Base-by-base conservation (phyloP, 2,329 filamentous ascomycete genomes). In the Grosmannia clavigera region DNA sequence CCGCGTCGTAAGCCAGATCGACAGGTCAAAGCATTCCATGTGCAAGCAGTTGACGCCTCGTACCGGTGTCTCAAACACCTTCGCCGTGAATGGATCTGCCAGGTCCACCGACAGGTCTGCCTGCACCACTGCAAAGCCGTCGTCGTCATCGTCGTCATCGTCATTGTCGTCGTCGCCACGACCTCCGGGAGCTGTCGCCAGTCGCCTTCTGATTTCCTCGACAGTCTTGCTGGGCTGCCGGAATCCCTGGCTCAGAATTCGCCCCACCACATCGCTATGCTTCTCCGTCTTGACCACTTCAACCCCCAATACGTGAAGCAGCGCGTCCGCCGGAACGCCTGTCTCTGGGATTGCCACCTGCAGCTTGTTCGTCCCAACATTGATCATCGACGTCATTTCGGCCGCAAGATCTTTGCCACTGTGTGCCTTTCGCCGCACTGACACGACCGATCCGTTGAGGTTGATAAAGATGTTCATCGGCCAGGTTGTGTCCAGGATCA, bases 21-120 rank as follows among this genome's bases (percentile, higher is more conserved):
- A 81, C 9, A 96, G 82, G 69, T 97, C 92, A 69, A 97, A 96
- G 69, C 91, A 96, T 68, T 96, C 90, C 43, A 86, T 75, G 69
- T 99, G 92, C 29, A 76, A 75, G 70, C 94, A 99, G 3, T 71
- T 66, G 9, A 67, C 74, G 31, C 90, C 85, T 33, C 92, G 85
- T 2, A 86, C 89, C 1, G 94, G 92, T 0, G 80, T 77, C 5
- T 81, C 75, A 69, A 88, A 91, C 12, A 94, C 78, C 14, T 68
- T 73, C 1, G 80, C 75, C 60, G 76, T 86, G 67, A 88, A 88
- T 0, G 87, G 85, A 68, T 90, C 86, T 0, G 82, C 75, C 16
- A 91, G 72, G 62, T 84, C 79, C 59, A 91, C 77, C 3, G 77
- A 78, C 9, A 90, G 71, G 59, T 79, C 76, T 33, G 81, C 76